phyloP scores from a whole-genome alignment of 2,329 filamentous ascomycete species.

The Fusarium cyanostomum region DNA sequence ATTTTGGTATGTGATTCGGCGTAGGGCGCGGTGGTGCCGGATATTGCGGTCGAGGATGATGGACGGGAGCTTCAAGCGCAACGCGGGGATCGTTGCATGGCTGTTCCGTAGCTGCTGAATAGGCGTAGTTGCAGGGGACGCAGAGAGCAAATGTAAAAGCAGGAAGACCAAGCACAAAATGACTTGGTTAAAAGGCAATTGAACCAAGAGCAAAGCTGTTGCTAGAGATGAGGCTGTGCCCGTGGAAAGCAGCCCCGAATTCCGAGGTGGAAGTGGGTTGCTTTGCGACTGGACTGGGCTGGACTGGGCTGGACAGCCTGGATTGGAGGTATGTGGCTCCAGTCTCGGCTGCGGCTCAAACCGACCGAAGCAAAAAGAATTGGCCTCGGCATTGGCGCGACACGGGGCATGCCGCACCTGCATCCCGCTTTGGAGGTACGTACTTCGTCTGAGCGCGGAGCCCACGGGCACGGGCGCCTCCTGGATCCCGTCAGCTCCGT shows the following conservation, averaged over 20 bases:
- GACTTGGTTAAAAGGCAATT: constrained; percentile 1
- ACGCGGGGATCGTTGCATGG: constrained; percentile 33
- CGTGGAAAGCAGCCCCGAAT: not conserved
- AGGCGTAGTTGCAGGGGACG: not conserved
- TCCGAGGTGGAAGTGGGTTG: constrained; percentile 4
- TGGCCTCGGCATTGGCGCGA: constrained; percentile 35
- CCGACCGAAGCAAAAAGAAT: constrained; percentile 27
- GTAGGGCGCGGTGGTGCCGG: not conserved
- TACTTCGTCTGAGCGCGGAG: constrained; percentile 28
- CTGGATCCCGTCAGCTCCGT: too few relatives aligned
- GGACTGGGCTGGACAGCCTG: too few relatives aligned
- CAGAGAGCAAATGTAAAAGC: not conserved
- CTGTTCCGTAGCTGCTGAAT: constrained; percentile 7
- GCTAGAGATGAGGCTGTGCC: constrained; percentile 18
- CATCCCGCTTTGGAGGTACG: constrained; percentile 28
- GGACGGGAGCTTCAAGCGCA: constrained; percentile 24
- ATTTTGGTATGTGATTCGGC: constrained; percentile 32
- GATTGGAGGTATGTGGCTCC: constrained; percentile 26
- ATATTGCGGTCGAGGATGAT: constrained; percentile 19
- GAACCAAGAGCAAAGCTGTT: constrained; percentile 11
- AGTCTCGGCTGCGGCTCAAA: constrained; percentile 36
- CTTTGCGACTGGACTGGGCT: constrained; percentile 11
- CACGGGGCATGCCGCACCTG: too few relatives aligned
- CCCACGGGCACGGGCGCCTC: not conserved
- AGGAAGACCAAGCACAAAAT: constrained; percentile 6